A percentile compares a stretch with the other conserved stretches of the same genome.
Conservation (phyloP, 1,284 basidiomycete species). For the Schizophyllum amplum region DNA sequence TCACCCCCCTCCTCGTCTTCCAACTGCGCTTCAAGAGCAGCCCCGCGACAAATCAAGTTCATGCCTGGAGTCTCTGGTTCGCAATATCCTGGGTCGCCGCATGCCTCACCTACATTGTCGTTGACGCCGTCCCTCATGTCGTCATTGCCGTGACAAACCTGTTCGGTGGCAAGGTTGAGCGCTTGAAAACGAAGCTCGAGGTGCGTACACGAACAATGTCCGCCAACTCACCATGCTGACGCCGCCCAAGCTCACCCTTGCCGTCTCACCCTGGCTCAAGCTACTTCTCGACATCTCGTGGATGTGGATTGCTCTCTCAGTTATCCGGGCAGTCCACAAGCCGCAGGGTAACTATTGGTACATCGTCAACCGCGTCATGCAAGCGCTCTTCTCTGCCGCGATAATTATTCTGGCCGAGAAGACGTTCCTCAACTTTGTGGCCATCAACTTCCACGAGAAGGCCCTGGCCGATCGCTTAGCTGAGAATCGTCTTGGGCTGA, state of each 20-base stretch:
- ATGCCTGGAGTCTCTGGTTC: conserved; percentile 68
- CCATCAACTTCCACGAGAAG: conserved; percentile 71
- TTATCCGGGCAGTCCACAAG: conserved; percentile 45
- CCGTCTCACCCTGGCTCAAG: conserved; percentile 65
- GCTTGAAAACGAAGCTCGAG: conserved; percentile 57
- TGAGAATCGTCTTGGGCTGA: conserved; percentile 62
- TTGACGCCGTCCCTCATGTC: conserved; percentile 54
- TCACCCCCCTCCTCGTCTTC: conserved; percentile 63
- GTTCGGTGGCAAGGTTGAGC: conserved; percentile 55
- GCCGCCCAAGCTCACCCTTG: conserved; percentile 50
- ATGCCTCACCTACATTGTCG: conserved; percentile 52
- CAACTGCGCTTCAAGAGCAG: conserved; percentile 48
- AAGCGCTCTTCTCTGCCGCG: conserved; percentile 60
- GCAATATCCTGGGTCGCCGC: conserved; percentile 60
- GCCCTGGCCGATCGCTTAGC: conserved; percentile 64
- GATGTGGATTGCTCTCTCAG: conserved; percentile 65
- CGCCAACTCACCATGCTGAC: conserved; percentile 10
- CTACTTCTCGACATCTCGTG: conserved; percentile 55
- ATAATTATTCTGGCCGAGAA: conserved; percentile 64
- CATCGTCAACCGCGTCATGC: conserved; percentile 61
- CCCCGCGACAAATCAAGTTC: conserved; percentile 44
- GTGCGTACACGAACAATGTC: conserved; percentile 26
- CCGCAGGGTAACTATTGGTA: conserved; percentile 63
- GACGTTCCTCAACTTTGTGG: conserved; percentile 61
- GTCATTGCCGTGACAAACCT: conserved; percentile 46